Evolutionary conservation across 2,329 filamentous ascomycete genomes (phyloP).

Genomic region (Talaromyces islandicus): DNA sequence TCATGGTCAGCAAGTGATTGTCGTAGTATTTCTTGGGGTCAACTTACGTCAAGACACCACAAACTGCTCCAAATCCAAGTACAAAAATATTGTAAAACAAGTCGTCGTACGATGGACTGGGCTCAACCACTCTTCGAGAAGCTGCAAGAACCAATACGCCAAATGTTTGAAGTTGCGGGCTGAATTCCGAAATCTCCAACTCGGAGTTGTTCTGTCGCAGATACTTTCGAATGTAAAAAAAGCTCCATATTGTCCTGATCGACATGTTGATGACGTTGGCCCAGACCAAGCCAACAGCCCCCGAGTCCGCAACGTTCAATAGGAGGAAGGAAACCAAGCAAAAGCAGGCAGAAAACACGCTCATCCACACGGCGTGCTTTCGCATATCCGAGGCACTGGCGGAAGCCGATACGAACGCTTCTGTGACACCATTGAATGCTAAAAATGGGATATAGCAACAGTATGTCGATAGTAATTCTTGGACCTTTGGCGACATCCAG

Average conservation of each 20-base stretch:
- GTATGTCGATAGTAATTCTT: conserved; percentile 68
- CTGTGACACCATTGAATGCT: conserved; percentile 83
- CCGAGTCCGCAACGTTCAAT: conserved; percentile 61
- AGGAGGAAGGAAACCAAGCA: conserved; percentile 68
- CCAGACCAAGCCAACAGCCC: conserved; percentile 73
- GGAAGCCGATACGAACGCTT: conserved; percentile 87
- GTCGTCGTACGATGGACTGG: conserved; percentile 11
- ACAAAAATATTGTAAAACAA: conserved; percentile 39
- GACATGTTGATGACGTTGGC: conserved; percentile 90
- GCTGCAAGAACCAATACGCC: conserved; percentile 42
- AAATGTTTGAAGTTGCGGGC: conserved; percentile 42
- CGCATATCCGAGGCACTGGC: conserved; percentile 70
- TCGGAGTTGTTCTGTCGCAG: conserved; percentile 45
- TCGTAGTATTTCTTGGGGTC: background rate
- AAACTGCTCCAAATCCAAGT: conserved; percentile 45
- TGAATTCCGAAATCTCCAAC: conserved; percentile 38
- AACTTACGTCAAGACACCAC: conserved; percentile 57
- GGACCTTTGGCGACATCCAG: conserved; percentile 71
- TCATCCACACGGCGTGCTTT: conserved; percentile 77
- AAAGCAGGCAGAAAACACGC: conserved; percentile 70
- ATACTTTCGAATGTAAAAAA: conserved; percentile 62
- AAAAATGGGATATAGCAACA: conserved; percentile 91
- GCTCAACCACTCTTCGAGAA: conserved; percentile 31
- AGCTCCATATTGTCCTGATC: conserved; percentile 77
- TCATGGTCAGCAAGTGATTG: conserved; percentile 13